phyloP scores from a whole-genome alignment of 495 filamentous ascomycete genomes.

The Trichoderma gamsii region DNA sequence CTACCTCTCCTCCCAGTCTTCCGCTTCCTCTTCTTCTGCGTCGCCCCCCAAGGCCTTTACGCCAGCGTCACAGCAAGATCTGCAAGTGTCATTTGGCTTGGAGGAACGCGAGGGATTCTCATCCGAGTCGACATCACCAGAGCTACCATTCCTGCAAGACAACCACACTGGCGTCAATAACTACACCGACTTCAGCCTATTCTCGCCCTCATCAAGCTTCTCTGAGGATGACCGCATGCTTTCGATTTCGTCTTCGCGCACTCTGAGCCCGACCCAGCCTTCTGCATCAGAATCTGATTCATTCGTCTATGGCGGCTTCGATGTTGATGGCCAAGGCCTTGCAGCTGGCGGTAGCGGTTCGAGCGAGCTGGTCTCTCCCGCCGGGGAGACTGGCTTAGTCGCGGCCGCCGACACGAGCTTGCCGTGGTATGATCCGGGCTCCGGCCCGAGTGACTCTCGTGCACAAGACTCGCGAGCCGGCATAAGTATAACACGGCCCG shows the following conservation, averaged over 20 bases:
- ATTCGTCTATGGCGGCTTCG: neutral
- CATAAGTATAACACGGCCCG: neutral
- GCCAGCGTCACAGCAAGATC: conserved; percentile 20
- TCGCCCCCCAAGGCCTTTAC: conserved; percentile 34
- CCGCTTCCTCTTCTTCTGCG: conserved; percentile 28
- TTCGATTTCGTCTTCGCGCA: conserved; percentile 20
- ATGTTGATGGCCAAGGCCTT: neutral
- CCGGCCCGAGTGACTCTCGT: neutral
- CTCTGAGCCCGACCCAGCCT: neutral
- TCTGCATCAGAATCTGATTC: neutral
- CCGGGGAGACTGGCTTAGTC: neutral
- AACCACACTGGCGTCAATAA: conserved; percentile 35
- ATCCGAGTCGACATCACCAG: neutral
- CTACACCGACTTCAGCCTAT: conserved; percentile 48
- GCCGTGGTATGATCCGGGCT: conserved; percentile 9
- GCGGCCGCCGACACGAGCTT: neutral
- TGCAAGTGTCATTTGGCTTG: neutral
- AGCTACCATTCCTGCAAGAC: conserved; percentile 2
- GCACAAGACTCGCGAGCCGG: neutral
- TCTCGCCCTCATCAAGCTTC: conserved; percentile 39
- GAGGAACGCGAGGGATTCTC: neutral
- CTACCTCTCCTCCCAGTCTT: conserved; percentile 32
- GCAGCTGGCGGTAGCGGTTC: neutral
- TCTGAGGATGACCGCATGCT: conserved; percentile 35
- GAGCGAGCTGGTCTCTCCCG: neutral